Percentiles rank a stretch among this genome's conserved stretches.
These are phyloP conservation scores for Fomitopsis schrenkii DNA, from an alignment of 1,284 basidiomycete genomes.

Conservation along the genomic window DNA sequence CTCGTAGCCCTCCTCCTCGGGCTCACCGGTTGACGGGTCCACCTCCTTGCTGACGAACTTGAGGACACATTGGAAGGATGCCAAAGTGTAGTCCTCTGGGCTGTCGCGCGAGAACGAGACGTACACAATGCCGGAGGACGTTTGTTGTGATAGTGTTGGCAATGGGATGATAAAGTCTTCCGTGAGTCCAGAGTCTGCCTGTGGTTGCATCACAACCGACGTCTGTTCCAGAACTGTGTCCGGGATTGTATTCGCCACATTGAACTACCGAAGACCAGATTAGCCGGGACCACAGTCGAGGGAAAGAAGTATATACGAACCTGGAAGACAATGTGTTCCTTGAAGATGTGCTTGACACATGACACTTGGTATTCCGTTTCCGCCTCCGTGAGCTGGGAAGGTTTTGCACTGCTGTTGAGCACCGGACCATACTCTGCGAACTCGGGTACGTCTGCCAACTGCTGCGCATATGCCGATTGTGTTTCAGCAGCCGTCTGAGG, in stretches of 20 bases:
- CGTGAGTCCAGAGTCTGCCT: slow-evolving; percentile 70
- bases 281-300: background rate
- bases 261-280: slow-evolving; percentile 59
- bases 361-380: slow-evolving; percentile 99
- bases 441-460: slow-evolving; percentile 85
- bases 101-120: slow-evolving; percentile 89
- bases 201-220: slow-evolving; percentile 88
- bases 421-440: slow-evolving; percentile 84
- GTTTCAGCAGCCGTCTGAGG: slow-evolving; percentile 76
- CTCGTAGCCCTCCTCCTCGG: slow-evolving; percentile 97
- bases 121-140: slow-evolving; percentile 82
- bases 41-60: slow-evolving; percentile 98
- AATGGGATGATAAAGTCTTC: slow-evolving; percentile 97
- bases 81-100: slow-evolving; percentile 75
- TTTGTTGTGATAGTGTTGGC: slow-evolving; percentile 61
- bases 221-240: slow-evolving; percentile 96
- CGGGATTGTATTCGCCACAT: slow-evolving; percentile 97
- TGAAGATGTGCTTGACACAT: slow-evolving; percentile 96
- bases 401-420: slow-evolving; percentile 82
- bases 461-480: slow-evolving; percentile 82
- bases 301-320: slow-evolving; percentile 35
- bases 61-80: slow-evolving; percentile 90
- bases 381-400: slow-evolving; percentile 87
- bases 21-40: slow-evolving; percentile 94
- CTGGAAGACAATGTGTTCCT: slow-evolving; percentile 95